Evolutionary conservation across 2,329 filamentous ascomycete species (phyloP).

Genomic region (Ophiostoma pallidulum): DNA sequence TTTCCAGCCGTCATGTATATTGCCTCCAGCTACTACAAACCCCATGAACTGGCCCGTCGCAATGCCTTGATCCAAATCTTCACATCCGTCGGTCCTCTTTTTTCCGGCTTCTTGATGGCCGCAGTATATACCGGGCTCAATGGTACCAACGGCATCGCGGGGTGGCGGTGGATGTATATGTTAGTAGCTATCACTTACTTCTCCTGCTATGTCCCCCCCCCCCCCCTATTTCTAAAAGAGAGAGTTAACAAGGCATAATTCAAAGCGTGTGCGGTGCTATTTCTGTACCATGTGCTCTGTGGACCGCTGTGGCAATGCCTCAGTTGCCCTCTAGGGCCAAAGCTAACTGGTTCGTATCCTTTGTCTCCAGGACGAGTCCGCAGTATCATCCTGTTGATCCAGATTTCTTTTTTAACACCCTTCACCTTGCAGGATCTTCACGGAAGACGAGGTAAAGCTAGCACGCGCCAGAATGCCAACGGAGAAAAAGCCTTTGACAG

Average conservation of each 20-base stretch:
- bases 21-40: constrained; percentile 24
- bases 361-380: background rate
- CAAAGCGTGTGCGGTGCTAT: constrained; percentile 19
- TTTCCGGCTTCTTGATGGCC: constrained; percentile 22
- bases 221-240: background rate
- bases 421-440: constrained; percentile 18
- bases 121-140: constrained; percentile 22
- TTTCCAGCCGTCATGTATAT: constrained; percentile 24
- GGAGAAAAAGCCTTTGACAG: constrained; percentile 19
- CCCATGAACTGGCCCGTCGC: constrained; percentile 23
- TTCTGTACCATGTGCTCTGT: constrained; percentile 20
- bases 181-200: constrained; percentile 4
- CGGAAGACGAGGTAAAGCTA: constrained; percentile 17
- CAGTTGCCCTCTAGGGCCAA: constrained; percentile 20
- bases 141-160: constrained; percentile 16
- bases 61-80: constrained; percentile 23
- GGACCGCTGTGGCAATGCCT: constrained; percentile 22
- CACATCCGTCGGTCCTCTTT: constrained; percentile 20
- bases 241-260: background rate
- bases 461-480: constrained; percentile 20
- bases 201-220: background rate
- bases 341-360: constrained; percentile 19
- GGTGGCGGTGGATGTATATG: constrained; percentile 24
- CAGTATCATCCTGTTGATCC: background rate
- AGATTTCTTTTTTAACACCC: background rate